Percentiles rank a stretch among this genome's conserved stretches.
These are phyloP conservation scores for Nepenthes alata DNA, from an alignment of 179 eudicot genomes.

Conservation along the genomic window DNA sequence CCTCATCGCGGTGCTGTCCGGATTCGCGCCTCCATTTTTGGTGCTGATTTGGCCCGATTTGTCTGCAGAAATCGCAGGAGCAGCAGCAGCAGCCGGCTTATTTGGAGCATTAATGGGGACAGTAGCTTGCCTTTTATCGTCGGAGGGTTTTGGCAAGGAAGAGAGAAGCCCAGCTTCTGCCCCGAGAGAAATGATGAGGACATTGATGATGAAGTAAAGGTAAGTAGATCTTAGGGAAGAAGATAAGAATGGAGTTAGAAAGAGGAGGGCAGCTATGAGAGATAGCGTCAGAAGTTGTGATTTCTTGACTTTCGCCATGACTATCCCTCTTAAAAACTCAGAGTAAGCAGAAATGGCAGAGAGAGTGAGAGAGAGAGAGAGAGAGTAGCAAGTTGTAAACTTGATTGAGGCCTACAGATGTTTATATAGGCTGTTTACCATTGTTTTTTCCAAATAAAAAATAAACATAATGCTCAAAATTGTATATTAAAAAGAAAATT, in stretches of 20 bases:
- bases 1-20: neutral
- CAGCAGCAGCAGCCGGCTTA: no score
- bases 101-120: no score
- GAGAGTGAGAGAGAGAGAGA: no score
- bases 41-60: neutral
- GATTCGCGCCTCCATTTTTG: neutral
- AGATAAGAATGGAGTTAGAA: constrained; percentile 33
- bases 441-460: no score
- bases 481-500: no score
- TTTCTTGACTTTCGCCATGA: constrained; percentile 23
- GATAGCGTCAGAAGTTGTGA: constrained; percentile 32
- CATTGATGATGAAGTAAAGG: constrained; percentile 40
- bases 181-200: constrained; percentile 38
- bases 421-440: no score
- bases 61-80: neutral
- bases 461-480: no score
- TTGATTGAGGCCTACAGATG: no score
- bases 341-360: no score
- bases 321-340: neutral
- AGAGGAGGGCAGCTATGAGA: constrained; percentile 25
- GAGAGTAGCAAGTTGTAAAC: no score
- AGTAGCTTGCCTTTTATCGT: constrained; percentile 5
- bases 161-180: constrained; percentile 45
- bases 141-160: constrained; percentile 17
- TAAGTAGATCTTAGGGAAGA: constrained; percentile 30